Evolutionary conservation across 108 stramenopile genomes (phyloP).

Genomic region (Hondaea fermentalgiana): DNA sequence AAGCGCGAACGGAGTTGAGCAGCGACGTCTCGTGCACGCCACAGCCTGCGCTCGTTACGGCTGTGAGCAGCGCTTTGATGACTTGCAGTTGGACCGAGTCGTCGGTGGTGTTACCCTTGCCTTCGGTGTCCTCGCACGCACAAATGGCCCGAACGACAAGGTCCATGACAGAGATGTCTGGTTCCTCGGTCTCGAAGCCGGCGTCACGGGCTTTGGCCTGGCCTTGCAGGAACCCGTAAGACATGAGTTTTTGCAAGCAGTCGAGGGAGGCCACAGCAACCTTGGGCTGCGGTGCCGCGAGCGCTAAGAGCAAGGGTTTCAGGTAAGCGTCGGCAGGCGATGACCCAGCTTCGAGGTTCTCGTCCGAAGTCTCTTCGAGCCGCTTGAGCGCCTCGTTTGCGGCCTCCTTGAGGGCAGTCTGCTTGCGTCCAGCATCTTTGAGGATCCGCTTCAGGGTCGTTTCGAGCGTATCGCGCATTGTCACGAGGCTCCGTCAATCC

Average conservation of each 20-base stretch:
- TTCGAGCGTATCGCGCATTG: neutral
- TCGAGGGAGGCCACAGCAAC: conserved; percentile 44
- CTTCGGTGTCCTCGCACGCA: conserved; percentile 38
- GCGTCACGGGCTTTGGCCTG: neutral
- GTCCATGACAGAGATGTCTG: neutral
- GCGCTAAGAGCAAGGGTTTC: conserved; percentile 35
- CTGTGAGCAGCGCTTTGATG: conserved; percentile 56
- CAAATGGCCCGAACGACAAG: conserved; percentile 41
- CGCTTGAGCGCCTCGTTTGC: neutral
- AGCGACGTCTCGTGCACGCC: conserved; percentile 68
- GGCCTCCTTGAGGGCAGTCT: neutral
- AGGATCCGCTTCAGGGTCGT: neutral
- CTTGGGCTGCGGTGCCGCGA: conserved; percentile 28
- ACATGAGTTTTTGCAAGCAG: conserved; percentile 43
- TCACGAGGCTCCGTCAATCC: neutral
- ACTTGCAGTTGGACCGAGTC: conserved; percentile 60
- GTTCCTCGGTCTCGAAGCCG: neutral
- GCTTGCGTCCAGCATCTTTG: neutral
- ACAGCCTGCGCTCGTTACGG: conserved; percentile 38
- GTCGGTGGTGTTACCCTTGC: conserved; percentile 19
- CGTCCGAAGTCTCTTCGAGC: neutral
- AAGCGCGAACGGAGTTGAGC: conserved; percentile 75
- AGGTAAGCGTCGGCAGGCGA: conserved; percentile 35
- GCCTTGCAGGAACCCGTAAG: conserved; percentile 29
- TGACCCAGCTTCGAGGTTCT: neutral